Evolutionary conservation across 1,139 yeast species (phyloP).

Genomic region (Geotrichum klebahnii): DNA sequence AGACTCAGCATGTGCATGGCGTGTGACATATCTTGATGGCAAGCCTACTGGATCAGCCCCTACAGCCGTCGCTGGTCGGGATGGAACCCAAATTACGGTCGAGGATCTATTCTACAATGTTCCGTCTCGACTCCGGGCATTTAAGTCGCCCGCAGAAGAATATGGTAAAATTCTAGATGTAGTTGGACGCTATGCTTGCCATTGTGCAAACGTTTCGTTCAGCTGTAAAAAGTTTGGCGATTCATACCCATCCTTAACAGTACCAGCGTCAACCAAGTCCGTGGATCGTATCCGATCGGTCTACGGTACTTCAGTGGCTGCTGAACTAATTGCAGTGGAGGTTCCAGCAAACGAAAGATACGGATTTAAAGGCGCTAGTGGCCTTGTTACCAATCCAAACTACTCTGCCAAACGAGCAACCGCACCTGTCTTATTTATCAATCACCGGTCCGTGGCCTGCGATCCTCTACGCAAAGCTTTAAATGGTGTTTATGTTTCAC

Average conservation of each 20-base stretch:
- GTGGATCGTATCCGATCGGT: constrained; percentile 70
- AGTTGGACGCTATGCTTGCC: constrained; percentile 77
- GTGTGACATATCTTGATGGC: constrained; percentile 63
- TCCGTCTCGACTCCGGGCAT: constrained; percentile 69
- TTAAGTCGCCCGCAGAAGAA: constrained; percentile 69
- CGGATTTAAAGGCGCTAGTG: constrained; percentile 53
- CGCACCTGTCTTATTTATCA: constrained; percentile 76
- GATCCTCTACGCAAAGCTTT: constrained; percentile 75
- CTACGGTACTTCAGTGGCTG: constrained; percentile 67
- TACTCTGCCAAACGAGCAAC: constrained; percentile 63
- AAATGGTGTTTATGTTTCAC: constrained; percentile 56
- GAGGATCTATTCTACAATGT: constrained; percentile 89
- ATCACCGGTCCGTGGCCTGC: constrained; percentile 74
- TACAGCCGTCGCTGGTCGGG: constrained; percentile 77
- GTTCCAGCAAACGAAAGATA: constrained; percentile 34
- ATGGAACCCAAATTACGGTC: constrained; percentile 79
- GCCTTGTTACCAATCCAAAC: constrained; percentile 69
- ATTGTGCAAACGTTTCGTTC: constrained; percentile 64
- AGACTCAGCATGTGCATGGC: constrained; percentile 60
- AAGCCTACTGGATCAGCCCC: constrained; percentile 47
- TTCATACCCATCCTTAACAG: constrained; percentile 30
- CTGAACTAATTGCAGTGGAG: constrained; percentile 54
- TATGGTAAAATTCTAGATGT: constrained; percentile 74
- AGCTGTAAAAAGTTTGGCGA: constrained; percentile 77
- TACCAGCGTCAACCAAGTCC: constrained; percentile 34